These are phyloP conservation scores for Prunus mira DNA, from an alignment of 306 rosid species.

Conservation along the genomic window DNA sequence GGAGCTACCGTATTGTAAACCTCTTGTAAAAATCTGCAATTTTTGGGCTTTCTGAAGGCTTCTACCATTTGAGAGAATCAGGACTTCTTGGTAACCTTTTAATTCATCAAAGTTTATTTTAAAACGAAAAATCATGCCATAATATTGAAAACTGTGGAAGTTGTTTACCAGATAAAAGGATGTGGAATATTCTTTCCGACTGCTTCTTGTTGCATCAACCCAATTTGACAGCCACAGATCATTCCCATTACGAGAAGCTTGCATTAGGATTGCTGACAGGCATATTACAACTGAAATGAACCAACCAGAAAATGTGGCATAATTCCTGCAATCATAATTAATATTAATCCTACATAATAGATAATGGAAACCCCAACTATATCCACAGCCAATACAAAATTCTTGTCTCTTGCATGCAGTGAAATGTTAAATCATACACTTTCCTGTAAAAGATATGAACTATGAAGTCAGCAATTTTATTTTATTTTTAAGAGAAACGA, in stretches of 20 bases:
- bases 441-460: neutral
- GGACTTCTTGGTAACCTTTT: neutral
- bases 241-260: constrained; percentile 93
- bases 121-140: neutral
- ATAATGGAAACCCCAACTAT: neutral
- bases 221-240: constrained; percentile 95
- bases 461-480: neutral
- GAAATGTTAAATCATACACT: neutral
- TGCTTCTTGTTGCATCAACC: constrained; percentile 74
- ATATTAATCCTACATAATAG: neutral
- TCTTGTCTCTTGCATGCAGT: constrained; percentile 7
- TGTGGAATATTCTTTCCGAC: constrained; percentile 53
- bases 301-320: constrained; percentile 79
- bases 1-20: neutral
- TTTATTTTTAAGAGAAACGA: no score
- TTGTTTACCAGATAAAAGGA: constrained; percentile 76
- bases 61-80: neutral
- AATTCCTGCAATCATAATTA: constrained; percentile 52
- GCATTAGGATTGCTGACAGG: constrained; percentile 86
- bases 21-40: neutral
- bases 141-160: constrained; percentile 11
- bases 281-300: constrained; percentile 58
- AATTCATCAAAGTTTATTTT: neutral
- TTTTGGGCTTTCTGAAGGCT: neutral
- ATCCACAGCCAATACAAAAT: neutral